These are phyloP conservation scores for Flaveria sonorensis DNA, from an alignment of 129 eudicot species.

Conservation along the genomic window DNA sequence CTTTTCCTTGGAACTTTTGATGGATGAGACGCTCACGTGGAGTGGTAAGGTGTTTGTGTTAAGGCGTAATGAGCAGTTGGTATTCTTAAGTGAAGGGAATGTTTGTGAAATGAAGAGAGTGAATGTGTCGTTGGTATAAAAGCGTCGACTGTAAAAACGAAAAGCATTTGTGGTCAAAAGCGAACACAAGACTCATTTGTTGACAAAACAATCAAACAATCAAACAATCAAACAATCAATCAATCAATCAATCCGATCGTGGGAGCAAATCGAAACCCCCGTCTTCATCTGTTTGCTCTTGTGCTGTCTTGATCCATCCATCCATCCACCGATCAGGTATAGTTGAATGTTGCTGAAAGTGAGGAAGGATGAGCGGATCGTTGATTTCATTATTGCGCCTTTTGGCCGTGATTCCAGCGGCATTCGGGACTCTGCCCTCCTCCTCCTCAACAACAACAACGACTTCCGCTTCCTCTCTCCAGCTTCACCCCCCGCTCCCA, in stretches of 20 bases:
- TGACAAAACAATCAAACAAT: constrained; percentile 11
- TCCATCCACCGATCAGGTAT: not conserved
- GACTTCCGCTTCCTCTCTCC: constrained; percentile 38
- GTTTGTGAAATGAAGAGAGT: too few species aligned
- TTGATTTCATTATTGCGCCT: constrained; percentile 46
- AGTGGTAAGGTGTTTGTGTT: too few species aligned
- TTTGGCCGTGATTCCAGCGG: constrained; percentile 42
- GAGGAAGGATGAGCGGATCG: constrained; percentile 32
- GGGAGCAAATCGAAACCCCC: constrained; percentile 14
- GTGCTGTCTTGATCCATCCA: too few species aligned
- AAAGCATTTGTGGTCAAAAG: constrained; percentile 16
- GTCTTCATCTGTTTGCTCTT: not conserved
- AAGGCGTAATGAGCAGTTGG: too few species aligned
- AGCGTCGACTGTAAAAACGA: not conserved
- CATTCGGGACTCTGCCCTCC: constrained; percentile 35
- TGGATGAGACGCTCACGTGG: too few species aligned
- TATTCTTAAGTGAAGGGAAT: too few species aligned
- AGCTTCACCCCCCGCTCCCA: constrained; percentile 35
- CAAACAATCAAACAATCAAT: not conserved
- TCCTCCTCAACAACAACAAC: not conserved
- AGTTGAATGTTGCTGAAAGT: constrained; percentile 29
- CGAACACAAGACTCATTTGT: constrained; percentile 5
- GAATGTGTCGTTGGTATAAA: too few species aligned
- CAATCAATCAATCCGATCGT: constrained; percentile 5
- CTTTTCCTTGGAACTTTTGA: too few species aligned